These are phyloP conservation scores for Pseudozyma pruni DNA, from an alignment of 1,284 basidiomycete species.

Conservation along the genomic window DNA sequence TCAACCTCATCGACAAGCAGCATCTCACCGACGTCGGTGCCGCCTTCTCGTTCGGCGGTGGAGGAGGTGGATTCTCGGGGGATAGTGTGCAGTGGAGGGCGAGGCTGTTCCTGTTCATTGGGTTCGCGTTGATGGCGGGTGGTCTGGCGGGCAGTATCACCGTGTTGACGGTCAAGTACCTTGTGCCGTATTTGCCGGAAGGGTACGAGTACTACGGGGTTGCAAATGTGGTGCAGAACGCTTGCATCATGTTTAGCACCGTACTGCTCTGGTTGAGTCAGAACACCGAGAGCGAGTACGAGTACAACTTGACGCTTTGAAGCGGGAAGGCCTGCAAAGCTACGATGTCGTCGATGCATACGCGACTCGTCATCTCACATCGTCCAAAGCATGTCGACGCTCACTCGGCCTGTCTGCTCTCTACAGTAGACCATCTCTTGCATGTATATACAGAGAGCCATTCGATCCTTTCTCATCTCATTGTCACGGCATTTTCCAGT, in stretches of 20 bases:
- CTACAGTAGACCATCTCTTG: not conserved
- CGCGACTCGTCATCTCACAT: too few relatives aligned
- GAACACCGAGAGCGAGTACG: constrained; percentile 81
- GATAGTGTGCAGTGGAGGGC: constrained; percentile 84
- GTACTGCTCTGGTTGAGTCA: constrained; percentile 88
- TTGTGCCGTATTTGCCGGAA: constrained; percentile 78
- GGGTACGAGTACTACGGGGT: constrained; percentile 90
- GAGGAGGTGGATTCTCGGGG: constrained; percentile 72
- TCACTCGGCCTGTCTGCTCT: too few relatives aligned
- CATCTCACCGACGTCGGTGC: constrained; percentile 74
- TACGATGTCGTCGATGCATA: too few relatives aligned
- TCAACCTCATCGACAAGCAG: constrained; percentile 95
- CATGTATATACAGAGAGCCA: not conserved
- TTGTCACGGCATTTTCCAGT: not conserved
- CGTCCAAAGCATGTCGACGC: too few relatives aligned
- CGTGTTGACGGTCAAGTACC: constrained; percentile 90
- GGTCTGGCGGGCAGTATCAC: constrained; percentile 92
- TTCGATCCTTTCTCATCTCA: not conserved
- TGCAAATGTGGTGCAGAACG: constrained; percentile 91
- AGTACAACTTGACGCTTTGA: constrained; percentile 83
- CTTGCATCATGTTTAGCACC: constrained; percentile 88
- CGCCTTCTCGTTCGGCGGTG: constrained; percentile 51
- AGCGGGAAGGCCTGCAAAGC: constrained; percentile 8
- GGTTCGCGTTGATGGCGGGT: constrained; percentile 95
- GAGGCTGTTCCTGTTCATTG: constrained; percentile 88